Conservation (phyloP, 2,329 filamentous ascomycete species). For the Phymatotrichopsis omnivora region DNA sequence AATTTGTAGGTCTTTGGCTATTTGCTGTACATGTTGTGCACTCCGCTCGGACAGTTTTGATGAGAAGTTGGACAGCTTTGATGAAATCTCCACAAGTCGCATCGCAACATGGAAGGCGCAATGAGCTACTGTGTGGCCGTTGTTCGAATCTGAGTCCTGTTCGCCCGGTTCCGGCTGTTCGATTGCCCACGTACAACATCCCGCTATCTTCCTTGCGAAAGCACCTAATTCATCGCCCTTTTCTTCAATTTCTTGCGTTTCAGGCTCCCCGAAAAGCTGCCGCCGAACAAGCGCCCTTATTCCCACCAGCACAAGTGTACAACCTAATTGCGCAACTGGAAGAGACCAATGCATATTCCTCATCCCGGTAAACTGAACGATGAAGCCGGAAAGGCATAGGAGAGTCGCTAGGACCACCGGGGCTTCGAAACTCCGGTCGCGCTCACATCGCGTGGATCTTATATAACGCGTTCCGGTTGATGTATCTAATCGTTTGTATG, state of each 20-base stretch:
- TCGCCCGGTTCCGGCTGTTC: background rate
- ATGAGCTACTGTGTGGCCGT: too few relatives aligned
- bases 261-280: conserved; percentile 21
- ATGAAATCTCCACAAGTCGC: too few relatives aligned
- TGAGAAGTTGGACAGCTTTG: too few relatives aligned
- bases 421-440: background rate
- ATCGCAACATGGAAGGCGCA: too few relatives aligned
- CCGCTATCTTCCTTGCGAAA: conserved; percentile 9
- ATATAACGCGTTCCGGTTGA: background rate
- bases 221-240: conserved; percentile 23
- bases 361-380: conserved; percentile 25
- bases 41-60: too few relatives aligned
- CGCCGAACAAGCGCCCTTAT: conserved; percentile 31
- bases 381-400: conserved; percentile 22
- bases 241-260: conserved; percentile 5
- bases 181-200: background rate
- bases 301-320: conserved; percentile 29
- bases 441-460: background rate
- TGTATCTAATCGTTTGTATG: conserved; percentile 3
- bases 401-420: conserved; percentile 17
- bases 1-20: too few relatives aligned
- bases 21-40: too few relatives aligned
- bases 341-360: conserved; percentile 21
- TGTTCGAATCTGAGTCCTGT: background rate
- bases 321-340: conserved; percentile 23